These are phyloP conservation scores for Cystofilobasidium macerans DNA, from an alignment of 768 basidiomycete species.

Conservation along the genomic window DNA sequence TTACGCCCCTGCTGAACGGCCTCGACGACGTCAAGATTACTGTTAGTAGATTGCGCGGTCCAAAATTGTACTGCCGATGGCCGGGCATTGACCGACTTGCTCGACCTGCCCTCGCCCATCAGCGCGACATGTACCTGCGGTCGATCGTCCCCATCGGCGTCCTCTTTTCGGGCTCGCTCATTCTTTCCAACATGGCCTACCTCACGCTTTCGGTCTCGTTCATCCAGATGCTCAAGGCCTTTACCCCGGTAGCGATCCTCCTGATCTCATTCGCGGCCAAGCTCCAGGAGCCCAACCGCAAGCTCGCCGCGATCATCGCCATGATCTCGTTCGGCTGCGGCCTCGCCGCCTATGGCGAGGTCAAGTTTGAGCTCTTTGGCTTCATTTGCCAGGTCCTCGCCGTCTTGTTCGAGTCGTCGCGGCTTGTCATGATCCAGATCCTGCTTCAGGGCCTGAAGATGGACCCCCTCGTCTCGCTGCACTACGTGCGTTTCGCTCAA, in stretches of 20 bases:
- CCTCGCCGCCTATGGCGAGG: constrained; percentile 54
- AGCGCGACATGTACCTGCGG: constrained; percentile 48
- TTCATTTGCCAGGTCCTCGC: constrained; percentile 81
- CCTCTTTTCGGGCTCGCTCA: constrained; percentile 82
- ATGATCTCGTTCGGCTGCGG: constrained; percentile 71
- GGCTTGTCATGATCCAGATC: constrained; percentile 91
- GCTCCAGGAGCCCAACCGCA: constrained; percentile 45
- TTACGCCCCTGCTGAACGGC: constrained; percentile 36
- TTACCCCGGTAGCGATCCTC: constrained; percentile 41
- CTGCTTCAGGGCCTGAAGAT: constrained; percentile 91
- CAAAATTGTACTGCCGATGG: background rate
- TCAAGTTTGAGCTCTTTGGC: constrained; percentile 71
- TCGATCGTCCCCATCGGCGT: constrained; percentile 89
- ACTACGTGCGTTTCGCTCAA: too few relatives aligned
- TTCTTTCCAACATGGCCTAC: constrained; percentile 85
- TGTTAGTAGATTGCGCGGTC: constrained; percentile 26
- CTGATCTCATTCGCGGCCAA: constrained; percentile 86
- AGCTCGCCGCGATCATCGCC: constrained; percentile 23
- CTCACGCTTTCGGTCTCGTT: constrained; percentile 65
- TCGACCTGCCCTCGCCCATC: background rate
- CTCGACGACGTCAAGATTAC: constrained; percentile 36
- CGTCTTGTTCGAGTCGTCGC: constrained; percentile 34
- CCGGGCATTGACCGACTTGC: too few relatives aligned
- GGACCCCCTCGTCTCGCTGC: constrained; percentile 88
- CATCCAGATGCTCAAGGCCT: constrained; percentile 63